phyloP scores from a whole-genome alignment of 225 moss, liverwort and hornwort genomes.

The Physcomitrium patens region DNA sequence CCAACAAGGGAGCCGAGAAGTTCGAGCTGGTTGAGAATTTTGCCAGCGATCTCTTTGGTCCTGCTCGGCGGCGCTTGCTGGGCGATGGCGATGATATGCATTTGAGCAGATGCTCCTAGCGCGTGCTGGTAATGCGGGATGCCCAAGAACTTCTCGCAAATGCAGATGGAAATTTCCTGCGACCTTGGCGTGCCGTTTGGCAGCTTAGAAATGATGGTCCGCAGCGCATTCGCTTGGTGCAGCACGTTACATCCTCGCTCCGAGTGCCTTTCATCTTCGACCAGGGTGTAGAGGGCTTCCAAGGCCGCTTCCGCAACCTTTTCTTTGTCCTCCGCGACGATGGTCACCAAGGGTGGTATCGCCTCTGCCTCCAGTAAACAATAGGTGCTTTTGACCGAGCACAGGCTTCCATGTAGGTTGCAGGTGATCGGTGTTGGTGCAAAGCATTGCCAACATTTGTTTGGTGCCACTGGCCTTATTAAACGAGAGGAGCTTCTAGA shows the following conservation, averaged over 20 bases:
- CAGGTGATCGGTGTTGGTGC: constrained; percentile 25
- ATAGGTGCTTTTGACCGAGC: constrained; percentile 42
- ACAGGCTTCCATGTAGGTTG: constrained; percentile 50
- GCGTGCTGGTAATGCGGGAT: constrained; percentile 26
- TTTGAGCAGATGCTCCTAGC: constrained; percentile 48
- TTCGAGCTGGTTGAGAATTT: constrained; percentile 55
- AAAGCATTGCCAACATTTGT: constrained; percentile 49
- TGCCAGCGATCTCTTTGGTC: constrained; percentile 46
- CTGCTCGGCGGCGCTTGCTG: constrained; percentile 46
- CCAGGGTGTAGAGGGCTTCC: constrained; percentile 48
- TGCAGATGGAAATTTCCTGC: constrained; percentile 46
- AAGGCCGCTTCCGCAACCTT: constrained; percentile 51
- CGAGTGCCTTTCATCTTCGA: constrained; percentile 35
- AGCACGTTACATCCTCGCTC: constrained; percentile 55
- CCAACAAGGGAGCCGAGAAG: constrained; percentile 44
- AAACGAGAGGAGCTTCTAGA: constrained; percentile 38
- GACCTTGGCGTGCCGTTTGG: constrained; percentile 36
- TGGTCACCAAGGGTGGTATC: constrained; percentile 28
- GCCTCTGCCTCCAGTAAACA: constrained; percentile 23
- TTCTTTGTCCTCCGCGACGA: constrained; percentile 44
- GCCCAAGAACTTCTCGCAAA: constrained; percentile 55
- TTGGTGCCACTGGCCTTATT: constrained; percentile 30
- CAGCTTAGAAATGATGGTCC: constrained; percentile 40
- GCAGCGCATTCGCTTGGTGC: constrained; percentile 47
- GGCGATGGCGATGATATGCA: constrained; percentile 65